Base-by-base conservation (phyloP, 176 grass and related monocot species). In the Chloris gayana region DNA sequence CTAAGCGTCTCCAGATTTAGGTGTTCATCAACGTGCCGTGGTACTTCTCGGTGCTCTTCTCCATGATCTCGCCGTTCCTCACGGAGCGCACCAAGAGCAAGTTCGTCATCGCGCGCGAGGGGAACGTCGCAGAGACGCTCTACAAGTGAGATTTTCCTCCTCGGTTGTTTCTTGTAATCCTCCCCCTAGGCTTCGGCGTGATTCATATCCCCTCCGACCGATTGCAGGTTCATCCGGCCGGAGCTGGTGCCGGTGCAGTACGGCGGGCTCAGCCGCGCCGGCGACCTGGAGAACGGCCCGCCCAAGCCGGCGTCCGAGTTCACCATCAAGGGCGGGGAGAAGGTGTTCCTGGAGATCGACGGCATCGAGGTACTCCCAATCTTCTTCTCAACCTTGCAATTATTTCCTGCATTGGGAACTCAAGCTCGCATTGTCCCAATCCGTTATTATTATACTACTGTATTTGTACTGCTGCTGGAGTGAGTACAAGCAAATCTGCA, bases 41-140 rank as follows among this genome's bases (percentile, higher is more conserved):
- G 95, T 98, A 98, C 84, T 98, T 98, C 70, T 95, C 85, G 14
- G 80, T 98, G 81, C 76, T 98, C 11, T 98, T 93, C 80, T 60
- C 95, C 21, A 91, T 98, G 92, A 91, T 98, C 41, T 91, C 89
- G 11, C 95, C 95, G 1, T 98, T 98, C 83, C 90, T 98, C 7
- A 95, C 95, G 14, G 95, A 98, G 80, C 87, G 95, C 61, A 98
- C 95, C 74, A 98, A 95, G 88, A 95, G 95, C 90, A 98, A 98
- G 86, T 95, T 98, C 39, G 92, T 98, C 69, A 95, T 98, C 44
- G 95, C 95, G 57, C 73, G 92, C 7, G 95, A 95, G 89, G 90
- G 95, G 41, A 91, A 98, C 79, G 95, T 98, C 17, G 88, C 95
- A 13, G 95, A 98, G 85, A 98, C 88, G 31, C 95, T 98, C 66